These are phyloP conservation scores for Blastobotrys robertii DNA, from an alignment of 805 yeast genomes.

Conservation along the genomic window DNA sequence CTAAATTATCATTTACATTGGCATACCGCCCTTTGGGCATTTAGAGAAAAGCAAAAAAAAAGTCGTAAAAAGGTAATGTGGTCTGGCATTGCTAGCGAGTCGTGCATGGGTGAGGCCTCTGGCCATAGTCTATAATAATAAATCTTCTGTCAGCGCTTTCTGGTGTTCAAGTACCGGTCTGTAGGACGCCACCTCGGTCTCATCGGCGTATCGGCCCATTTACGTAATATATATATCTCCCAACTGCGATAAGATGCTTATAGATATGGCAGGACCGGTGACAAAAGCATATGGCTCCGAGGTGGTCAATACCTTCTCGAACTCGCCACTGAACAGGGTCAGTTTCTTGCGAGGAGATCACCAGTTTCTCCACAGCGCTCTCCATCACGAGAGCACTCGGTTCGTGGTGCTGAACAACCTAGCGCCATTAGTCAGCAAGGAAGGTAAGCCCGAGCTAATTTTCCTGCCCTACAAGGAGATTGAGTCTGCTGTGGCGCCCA, in stretches of 20 bases:
- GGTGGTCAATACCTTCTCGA: conserved; percentile 33
- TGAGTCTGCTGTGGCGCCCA: conserved; percentile 24
- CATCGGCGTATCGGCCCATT: too few relatives aligned
- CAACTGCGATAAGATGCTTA: neutral
- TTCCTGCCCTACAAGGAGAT: conserved; percentile 24
- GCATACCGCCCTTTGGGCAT: too few relatives aligned
- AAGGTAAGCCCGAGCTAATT: neutral
- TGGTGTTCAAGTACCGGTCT: neutral
- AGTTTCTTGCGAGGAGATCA: conserved; percentile 51
- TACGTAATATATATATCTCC: neutral
- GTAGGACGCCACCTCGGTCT: neutral
- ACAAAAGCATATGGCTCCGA: conserved; percentile 23
- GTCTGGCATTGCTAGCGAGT: neutral
- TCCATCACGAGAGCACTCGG: conserved; percentile 37
- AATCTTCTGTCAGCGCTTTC: neutral
- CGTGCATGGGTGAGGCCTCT: neutral
- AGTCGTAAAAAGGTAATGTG: too few relatives aligned
- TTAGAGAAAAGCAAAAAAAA: too few relatives aligned
- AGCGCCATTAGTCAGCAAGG: conserved; percentile 17
- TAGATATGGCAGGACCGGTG: conserved; percentile 15
- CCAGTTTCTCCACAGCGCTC: conserved; percentile 39
- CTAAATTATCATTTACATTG: too few relatives aligned
- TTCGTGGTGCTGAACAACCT: conserved; percentile 35
- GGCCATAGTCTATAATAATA: too few relatives aligned
- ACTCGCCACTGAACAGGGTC: conserved; percentile 51